phyloP scores from a whole-genome alignment of 2,329 filamentous ascomycete genomes.

The Hypoxylon sp. region DNA sequence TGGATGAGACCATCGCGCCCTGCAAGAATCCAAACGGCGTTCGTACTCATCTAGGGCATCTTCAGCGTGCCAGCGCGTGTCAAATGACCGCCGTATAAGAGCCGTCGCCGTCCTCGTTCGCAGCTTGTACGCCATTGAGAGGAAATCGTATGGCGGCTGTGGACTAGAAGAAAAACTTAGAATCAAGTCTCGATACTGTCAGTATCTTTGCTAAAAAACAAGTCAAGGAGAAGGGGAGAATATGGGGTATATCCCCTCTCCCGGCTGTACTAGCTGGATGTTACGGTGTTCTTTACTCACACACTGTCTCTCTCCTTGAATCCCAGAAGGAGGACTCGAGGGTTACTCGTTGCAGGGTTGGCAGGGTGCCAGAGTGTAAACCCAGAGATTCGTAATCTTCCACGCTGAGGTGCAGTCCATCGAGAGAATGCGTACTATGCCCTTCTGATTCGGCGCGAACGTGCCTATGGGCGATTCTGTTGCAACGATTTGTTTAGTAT shows the following conservation, averaged over 20 bases:
- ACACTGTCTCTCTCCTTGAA: constrained; percentile 49
- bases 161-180: constrained; percentile 63
- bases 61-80: constrained; percentile 59
- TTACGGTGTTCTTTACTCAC: constrained; percentile 45
- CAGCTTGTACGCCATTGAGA: constrained; percentile 63
- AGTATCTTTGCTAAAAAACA: constrained; percentile 17
- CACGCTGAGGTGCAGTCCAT: constrained; percentile 50
- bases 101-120: constrained; percentile 58
- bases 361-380: constrained; percentile 51
- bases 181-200: constrained; percentile 57
- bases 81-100: constrained; percentile 62
- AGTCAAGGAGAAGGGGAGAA: neutral
- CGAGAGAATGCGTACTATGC: constrained; percentile 32
- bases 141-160: constrained; percentile 63
- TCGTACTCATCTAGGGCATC: constrained; percentile 64
- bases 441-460: constrained; percentile 34
- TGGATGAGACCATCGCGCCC: constrained; percentile 63
- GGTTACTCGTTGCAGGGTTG: constrained; percentile 50
- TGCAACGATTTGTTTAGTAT: constrained; percentile 18
- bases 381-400: constrained; percentile 51
- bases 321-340: constrained; percentile 54
- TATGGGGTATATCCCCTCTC: neutral
- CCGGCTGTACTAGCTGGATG: neutral
- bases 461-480: constrained; percentile 51
- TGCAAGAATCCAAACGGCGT: constrained; percentile 61